Evolutionary conservation across 495 filamentous ascomycete species (phyloP).

Genomic region (Arthonia radiata): DNA sequence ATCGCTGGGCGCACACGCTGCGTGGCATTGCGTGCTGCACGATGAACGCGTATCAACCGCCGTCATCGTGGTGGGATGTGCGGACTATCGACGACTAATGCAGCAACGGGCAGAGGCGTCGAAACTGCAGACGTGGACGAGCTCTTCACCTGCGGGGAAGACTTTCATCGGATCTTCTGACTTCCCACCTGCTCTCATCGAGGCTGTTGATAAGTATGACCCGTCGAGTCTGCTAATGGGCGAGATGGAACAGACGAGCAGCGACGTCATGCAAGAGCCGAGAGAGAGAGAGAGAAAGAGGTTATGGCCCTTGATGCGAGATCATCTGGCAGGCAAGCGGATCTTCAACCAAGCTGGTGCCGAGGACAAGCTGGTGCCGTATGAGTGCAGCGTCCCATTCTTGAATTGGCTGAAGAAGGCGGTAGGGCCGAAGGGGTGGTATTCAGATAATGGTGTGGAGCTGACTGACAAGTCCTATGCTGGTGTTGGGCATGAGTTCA

Average conservation of each 20-base stretch:
- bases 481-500: slow-evolving; percentile 49
- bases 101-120: slow-evolving; percentile 51
- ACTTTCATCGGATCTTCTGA: slow-evolving; percentile 49
- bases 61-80: slow-evolving; percentile 65
- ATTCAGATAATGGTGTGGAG: slow-evolving; percentile 5
- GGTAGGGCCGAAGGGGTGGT: slow-evolving; percentile 5
- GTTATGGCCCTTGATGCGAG: slow-evolving; percentile 18
- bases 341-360: slow-evolving; percentile 57
- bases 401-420: slow-evolving; percentile 43
- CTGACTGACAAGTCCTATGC: slow-evolving; percentile 54
- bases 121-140: slow-evolving; percentile 35
- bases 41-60: slow-evolving; percentile 55
- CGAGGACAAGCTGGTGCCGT: slow-evolving; percentile 66
- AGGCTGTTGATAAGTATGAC: slow-evolving; percentile 35
- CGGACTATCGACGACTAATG: slow-evolving; percentile 63
- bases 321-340: slow-evolving; percentile 39
- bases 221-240: slow-evolving; percentile 40
- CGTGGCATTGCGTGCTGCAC: slow-evolving; percentile 57
- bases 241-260: slow-evolving; percentile 11
- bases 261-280: slow-evolving; percentile 18
- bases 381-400: slow-evolving; percentile 41
- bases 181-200: slow-evolving; percentile 42
- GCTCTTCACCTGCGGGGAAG: slow-evolving; percentile 25
- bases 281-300: slow-evolving; percentile 18
- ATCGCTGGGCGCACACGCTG: slow-evolving; percentile 69